Evolutionary conservation across 345 rosid genomes (phyloP), one percentile per base, ranked within the genome.

Genomic region (Bruguiera sexangula): DNA sequence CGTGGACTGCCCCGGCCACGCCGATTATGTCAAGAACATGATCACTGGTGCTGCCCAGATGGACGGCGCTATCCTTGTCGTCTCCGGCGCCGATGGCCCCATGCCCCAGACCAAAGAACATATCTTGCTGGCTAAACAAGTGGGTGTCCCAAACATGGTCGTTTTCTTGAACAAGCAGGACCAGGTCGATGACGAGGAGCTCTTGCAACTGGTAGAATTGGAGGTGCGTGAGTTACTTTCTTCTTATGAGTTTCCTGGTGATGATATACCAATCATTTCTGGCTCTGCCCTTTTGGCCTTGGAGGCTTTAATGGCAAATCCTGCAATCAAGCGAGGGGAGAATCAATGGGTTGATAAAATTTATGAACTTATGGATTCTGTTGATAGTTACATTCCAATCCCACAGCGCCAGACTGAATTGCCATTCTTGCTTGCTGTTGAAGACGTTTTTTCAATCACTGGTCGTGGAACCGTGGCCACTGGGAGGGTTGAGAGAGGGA

Each of bases 91-190:
- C 16, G 95, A 91, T 37, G 98, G 97, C 0, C 96, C 97, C 6
- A 89, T 91, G 98, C 97, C 94, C 1, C 97, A 93, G 86, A 93
- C 96, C 1, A 91, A 89, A 70, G 96, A 93, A 31, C 97, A 93
- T 27, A 85, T 94, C 50, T 81, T 94, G 74, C 77, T 94, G 51
- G 97, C 97, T 0, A 89, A 91, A 80, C 95, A 89, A 60, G 95
- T 89, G 6, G 97, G 98, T 60, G 98, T 94, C 6, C 98, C 96
- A 0, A 89, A 89, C 62, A 85, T 89, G 90, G 97, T 88, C 1
- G 97, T 91, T 16, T 94, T 94, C 72, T 74, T 91, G 77, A 88
- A 94, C 73, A 94, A 94, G 63, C 91, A 94, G 73, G 97, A 94
- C 69, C 98, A 91, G 58, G 96, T 91, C 10, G 97, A 89, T 24